Conservation (phyloP, 2,329 filamentous ascomycete genomes). For the Aureobasidium pullulans region DNA sequence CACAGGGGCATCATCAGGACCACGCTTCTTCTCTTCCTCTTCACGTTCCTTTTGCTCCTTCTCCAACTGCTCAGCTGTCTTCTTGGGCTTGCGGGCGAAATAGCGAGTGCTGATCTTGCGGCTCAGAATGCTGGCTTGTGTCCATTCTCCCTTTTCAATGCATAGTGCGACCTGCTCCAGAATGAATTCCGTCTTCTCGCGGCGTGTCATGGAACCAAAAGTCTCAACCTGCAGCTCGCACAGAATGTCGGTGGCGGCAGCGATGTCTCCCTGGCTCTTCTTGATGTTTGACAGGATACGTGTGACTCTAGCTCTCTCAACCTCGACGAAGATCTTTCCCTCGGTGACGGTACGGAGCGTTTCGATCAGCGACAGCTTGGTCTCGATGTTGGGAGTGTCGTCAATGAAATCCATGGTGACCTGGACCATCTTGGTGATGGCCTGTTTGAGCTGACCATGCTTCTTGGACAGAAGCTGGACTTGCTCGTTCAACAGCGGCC, state of each 20-base stretch:
- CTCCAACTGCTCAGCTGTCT: slow-evolving; percentile 79
- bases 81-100: slow-evolving; percentile 82
- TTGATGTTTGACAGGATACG: slow-evolving; percentile 96
- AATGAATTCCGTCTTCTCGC: slow-evolving; percentile 99
- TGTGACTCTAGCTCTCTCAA: slow-evolving; percentile 91
- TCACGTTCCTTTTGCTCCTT: slow-evolving; percentile 82
- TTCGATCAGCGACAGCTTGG: slow-evolving; percentile 89
- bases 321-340: slow-evolving; percentile 99
- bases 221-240: slow-evolving; percentile 98
- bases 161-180: slow-evolving; percentile 89
- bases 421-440: slow-evolving; percentile 98
- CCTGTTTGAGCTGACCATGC: slow-evolving; percentile 98
- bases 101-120: slow-evolving; percentile 97
- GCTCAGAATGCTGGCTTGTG: slow-evolving; percentile 84
- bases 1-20: slow-evolving; percentile 67
- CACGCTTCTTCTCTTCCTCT: slow-evolving; percentile 74
- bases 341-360: slow-evolving; percentile 93
- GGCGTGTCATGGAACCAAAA: slow-evolving; percentile 92
- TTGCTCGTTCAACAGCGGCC: slow-evolving; percentile 93
- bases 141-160: slow-evolving; percentile 94
- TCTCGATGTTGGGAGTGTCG: slow-evolving; percentile 74
- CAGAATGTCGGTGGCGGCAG: slow-evolving; percentile 81
- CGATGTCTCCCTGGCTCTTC: slow-evolving; percentile 87
- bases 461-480: slow-evolving; percentile 95
- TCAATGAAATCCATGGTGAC: slow-evolving; percentile 88